phyloP scores from a whole-genome alignment of 371 early-diverging fungal genomes.

The Actinomortierella ambigua region DNA sequence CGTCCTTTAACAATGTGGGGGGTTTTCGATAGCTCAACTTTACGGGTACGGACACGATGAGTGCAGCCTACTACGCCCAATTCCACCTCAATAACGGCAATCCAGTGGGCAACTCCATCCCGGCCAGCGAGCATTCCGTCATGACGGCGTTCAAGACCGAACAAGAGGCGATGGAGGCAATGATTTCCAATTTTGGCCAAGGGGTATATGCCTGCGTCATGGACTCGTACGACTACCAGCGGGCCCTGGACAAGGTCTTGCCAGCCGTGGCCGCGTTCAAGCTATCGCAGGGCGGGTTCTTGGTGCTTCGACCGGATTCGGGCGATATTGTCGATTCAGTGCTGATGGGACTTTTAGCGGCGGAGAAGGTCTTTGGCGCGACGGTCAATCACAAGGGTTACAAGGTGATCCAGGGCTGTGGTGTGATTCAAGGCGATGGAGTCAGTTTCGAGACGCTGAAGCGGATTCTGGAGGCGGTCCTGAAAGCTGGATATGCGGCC shows the following conservation, averaged over 20 bases:
- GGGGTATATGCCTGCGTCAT: constrained; percentile 84
- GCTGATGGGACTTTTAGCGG: constrained; percentile 71
- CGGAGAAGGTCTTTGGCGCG: constrained; percentile 73
- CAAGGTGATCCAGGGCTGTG: constrained; percentile 62
- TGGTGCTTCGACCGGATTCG: constrained; percentile 84
- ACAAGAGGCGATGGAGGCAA: constrained; percentile 64
- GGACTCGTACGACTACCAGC: constrained; percentile 75
- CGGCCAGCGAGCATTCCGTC: constrained; percentile 90
- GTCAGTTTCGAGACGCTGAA: constrained; percentile 56
- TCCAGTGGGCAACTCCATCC: constrained; percentile 76
- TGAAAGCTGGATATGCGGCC: constrained; percentile 63
- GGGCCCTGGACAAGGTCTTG: constrained; percentile 71
- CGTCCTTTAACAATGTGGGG: constrained; percentile 1
- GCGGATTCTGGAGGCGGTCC: constrained; percentile 60
- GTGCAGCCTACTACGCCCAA: constrained; percentile 79
- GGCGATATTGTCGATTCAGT: constrained; percentile 81
- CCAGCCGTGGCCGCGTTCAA: constrained; percentile 63
- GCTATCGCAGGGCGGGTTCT: constrained; percentile 68
- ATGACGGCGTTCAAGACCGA: constrained; percentile 79
- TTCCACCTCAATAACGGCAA: constrained; percentile 70
- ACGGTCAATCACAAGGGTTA: constrained; percentile 72
- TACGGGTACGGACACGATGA: constrained; percentile 78
- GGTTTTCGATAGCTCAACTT: constrained; percentile 67
- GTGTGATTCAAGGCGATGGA: constrained; percentile 87
- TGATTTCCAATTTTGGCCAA: constrained; percentile 68